A percentile compares a stretch with the other conserved stretches of the same genome.
Evolutionary conservation across 805 yeast species (phyloP).

Genomic region (Komagataella mondaviorum): DNA sequence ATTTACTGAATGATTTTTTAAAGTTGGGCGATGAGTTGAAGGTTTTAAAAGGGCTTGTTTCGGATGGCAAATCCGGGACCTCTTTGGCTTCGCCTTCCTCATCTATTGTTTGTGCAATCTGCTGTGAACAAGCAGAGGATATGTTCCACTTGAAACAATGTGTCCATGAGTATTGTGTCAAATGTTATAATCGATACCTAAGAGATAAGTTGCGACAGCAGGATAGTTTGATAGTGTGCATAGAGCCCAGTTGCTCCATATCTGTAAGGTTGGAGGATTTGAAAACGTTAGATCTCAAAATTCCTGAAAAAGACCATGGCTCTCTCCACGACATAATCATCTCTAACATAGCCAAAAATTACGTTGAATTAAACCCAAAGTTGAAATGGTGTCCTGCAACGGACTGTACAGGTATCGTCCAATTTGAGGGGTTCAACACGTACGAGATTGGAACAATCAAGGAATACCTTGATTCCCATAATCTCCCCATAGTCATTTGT

Average conservation of each 20-base stretch:
- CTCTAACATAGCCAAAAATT: slow-evolving; percentile 30
- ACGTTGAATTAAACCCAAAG: slow-evolving; percentile 35
- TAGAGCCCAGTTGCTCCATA: slow-evolving; percentile 38
- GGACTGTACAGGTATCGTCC: slow-evolving; percentile 55
- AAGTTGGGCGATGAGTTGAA: not conserved
- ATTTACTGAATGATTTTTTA: slow-evolving; percentile 35
- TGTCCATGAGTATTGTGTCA: slow-evolving; percentile 54
- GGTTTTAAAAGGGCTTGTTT: not conserved
- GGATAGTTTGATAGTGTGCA: slow-evolving; percentile 49
- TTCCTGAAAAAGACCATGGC: slow-evolving; percentile 4
- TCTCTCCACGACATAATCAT: slow-evolving; percentile 22
- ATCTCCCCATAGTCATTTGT: slow-evolving; percentile 63
- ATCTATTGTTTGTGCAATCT: slow-evolving; percentile 45
- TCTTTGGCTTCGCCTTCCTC: slow-evolving; percentile 19
- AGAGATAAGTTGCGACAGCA: slow-evolving; percentile 23
- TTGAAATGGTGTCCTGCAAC: slow-evolving; percentile 79
- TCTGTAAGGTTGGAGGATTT: slow-evolving; percentile 20
- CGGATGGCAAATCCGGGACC: not conserved
- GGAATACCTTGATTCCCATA: slow-evolving; percentile 11
- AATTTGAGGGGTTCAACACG: slow-evolving; percentile 18
- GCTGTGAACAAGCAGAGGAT: slow-evolving; percentile 42
- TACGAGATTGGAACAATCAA: slow-evolving; percentile 12
- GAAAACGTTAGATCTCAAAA: slow-evolving; percentile 6
- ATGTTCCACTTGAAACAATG: slow-evolving; percentile 43
- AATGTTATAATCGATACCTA: slow-evolving; percentile 56